Evolutionary conservation across 129 eudicot species (phyloP).

Genomic region (Mikania micrantha): DNA sequence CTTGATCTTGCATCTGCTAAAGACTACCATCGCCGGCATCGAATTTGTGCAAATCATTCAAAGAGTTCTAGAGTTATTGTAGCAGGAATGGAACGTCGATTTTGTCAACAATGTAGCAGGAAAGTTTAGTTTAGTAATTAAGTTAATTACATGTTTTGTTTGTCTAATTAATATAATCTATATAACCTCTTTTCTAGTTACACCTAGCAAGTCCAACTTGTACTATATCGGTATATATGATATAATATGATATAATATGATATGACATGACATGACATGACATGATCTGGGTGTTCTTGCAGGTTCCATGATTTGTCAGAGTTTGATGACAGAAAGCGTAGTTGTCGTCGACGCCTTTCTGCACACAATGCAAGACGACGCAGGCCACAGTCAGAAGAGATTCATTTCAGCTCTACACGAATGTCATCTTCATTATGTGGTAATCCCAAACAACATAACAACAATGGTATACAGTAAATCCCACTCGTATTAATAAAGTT

Average conservation of each 20-base stretch:
- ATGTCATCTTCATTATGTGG: slow-evolving; percentile 30
- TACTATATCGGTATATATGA: background rate
- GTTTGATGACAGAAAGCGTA: slow-evolving; percentile 64
- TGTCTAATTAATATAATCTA: background rate
- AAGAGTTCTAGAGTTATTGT: slow-evolving; percentile 59
- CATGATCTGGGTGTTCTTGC: slow-evolving; percentile 13
- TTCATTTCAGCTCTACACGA: slow-evolving; percentile 38
- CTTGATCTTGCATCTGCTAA: slow-evolving; percentile 53
- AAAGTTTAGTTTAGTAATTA: slow-evolving; percentile 4
- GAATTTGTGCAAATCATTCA: slow-evolving; percentile 62
- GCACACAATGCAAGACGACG: slow-evolving; percentile 68
- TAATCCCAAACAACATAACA: no score
- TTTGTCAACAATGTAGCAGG: slow-evolving; percentile 88
- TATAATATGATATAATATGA: no score
- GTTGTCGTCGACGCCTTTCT: slow-evolving; percentile 64
- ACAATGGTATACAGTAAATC: no score
- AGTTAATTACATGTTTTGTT: background rate
- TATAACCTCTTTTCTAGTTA: background rate
- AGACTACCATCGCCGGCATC: slow-evolving; percentile 59
- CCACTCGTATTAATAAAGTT: no score
- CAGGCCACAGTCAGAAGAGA: slow-evolving; percentile 44
- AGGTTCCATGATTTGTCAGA: slow-evolving; percentile 65
- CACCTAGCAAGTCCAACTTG: background rate
- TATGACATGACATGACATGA: no score
- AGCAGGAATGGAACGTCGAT: slow-evolving; percentile 59